Evolutionary conservation across 2,329 filamentous ascomycete species (phyloP).

Genomic region (Gyromitra esculenta): DNA sequence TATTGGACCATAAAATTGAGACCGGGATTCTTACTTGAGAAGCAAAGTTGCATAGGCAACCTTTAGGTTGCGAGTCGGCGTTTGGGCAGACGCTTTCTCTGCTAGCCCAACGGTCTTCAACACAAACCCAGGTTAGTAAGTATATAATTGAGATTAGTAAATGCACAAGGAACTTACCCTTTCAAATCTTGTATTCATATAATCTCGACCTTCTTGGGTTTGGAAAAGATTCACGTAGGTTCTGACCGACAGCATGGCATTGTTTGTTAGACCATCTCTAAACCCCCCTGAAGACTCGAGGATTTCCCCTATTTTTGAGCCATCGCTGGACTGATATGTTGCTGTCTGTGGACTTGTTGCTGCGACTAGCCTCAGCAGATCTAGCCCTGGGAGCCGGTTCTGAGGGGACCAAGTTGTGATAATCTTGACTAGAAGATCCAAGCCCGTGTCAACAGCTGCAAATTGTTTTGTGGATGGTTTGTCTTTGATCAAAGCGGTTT

Average conservation of each 20-base stretch:
- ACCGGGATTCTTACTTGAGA: constrained; percentile 69
- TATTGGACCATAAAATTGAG: background rate
- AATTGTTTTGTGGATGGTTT: constrained; percentile 58
- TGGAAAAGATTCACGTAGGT: constrained; percentile 85
- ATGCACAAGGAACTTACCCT: constrained; percentile 61
- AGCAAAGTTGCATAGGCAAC: constrained; percentile 83
- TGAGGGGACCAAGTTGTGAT: constrained; percentile 81
- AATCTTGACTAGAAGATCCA: constrained; percentile 75
- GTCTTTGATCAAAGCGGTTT: constrained; percentile 37
- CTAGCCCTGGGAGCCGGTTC: constrained; percentile 83
- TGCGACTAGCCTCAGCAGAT: constrained; percentile 84
- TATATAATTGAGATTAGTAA: constrained; percentile 1
- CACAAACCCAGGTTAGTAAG: constrained; percentile 32
- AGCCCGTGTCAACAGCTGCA: constrained; percentile 60
- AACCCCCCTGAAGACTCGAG: constrained; percentile 70
- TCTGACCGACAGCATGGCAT: constrained; percentile 85
- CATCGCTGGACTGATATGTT: constrained; percentile 66
- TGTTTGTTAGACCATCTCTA: constrained; percentile 73
- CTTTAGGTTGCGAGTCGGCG: constrained; percentile 78
- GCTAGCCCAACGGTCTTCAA: constrained; percentile 70
- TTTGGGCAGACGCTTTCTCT: constrained; percentile 65
- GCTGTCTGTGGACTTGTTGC: constrained; percentile 74
- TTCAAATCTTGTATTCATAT: constrained; percentile 70
- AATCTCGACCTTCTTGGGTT: constrained; percentile 74
- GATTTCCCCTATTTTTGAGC: constrained; percentile 69